Percentiles rank a stretch among this genome's conserved stretches.
Evolutionary conservation across 2,329 filamentous ascomycete species (phyloP).

Genomic region (Trichoderma lentiforme): DNA sequence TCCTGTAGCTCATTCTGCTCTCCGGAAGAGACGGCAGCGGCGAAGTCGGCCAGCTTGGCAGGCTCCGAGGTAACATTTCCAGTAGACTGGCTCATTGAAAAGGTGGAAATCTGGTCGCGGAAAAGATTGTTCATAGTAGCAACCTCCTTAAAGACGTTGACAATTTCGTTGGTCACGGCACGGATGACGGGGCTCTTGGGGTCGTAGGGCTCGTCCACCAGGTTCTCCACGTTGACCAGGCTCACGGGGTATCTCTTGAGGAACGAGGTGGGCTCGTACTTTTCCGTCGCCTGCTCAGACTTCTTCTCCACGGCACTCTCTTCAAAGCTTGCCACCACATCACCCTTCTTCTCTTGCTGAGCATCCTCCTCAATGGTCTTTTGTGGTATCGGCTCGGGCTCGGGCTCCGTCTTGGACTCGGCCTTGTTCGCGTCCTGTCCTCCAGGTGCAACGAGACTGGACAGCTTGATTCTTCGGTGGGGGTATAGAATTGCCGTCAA

Average conservation of each 20-base stretch:
- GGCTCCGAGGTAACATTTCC: slow-evolving; percentile 95
- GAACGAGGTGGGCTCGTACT: slow-evolving; percentile 87
- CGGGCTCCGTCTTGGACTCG: slow-evolving; percentile 47
- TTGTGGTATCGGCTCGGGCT: slow-evolving; percentile 58
- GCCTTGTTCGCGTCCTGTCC: slow-evolving; percentile 50
- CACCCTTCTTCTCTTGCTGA: slow-evolving; percentile 71
- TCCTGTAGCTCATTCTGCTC: slow-evolving; percentile 91
- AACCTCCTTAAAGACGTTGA: slow-evolving; percentile 98
- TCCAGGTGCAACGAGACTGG: slow-evolving; percentile 71
- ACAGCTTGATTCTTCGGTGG: slow-evolving; percentile 89
- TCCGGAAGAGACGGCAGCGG: slow-evolving; percentile 91
- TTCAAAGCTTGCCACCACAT: slow-evolving; percentile 96
- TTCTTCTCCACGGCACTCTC: slow-evolving; percentile 67
- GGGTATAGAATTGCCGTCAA: slow-evolving; percentile 94
- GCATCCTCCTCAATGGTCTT: slow-evolving; percentile 53
- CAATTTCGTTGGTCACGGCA: slow-evolving; percentile 93
- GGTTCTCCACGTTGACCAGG: slow-evolving; percentile 91
- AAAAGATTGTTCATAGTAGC: slow-evolving; percentile 92
- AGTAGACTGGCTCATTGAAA: slow-evolving; percentile 90
- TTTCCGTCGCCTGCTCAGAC: slow-evolving; percentile 46
- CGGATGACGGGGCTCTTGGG: slow-evolving; percentile 85
- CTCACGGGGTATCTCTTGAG: slow-evolving; percentile 88
- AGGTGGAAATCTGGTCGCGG: slow-evolving; percentile 94
- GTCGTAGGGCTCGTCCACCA: slow-evolving; percentile 84
- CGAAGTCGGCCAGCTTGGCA: slow-evolving; percentile 93